A percentile compares a stretch with the other conserved stretches of the same genome.
These are phyloP conservation scores for Gloeostereum incarnatum DNA, from an alignment of 768 basidiomycete genomes.

Conservation along the genomic window DNA sequence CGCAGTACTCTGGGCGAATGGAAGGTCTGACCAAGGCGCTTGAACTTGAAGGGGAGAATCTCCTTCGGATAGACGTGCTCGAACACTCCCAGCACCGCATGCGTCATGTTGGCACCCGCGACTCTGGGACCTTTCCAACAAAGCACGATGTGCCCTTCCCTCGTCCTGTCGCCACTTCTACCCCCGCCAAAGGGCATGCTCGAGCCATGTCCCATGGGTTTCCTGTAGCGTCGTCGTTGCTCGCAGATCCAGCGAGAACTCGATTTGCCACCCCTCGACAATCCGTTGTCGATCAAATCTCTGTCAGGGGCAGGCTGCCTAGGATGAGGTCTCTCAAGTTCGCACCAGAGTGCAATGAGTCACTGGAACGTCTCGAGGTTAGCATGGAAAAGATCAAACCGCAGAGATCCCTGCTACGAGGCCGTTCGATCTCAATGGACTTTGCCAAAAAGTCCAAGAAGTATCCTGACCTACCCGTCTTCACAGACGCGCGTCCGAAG, in stretches of 20 bases:
- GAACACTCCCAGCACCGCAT: too few species aligned
- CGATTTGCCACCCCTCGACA: background rate
- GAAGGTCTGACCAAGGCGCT: background rate
- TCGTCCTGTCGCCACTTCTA: background rate
- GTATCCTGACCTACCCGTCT: background rate
- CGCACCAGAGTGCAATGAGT: constrained; percentile 4
- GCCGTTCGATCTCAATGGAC: constrained; percentile 8
- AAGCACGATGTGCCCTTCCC: background rate
- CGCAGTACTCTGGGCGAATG: background rate
- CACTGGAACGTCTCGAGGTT: constrained; percentile 4
- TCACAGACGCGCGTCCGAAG: background rate
- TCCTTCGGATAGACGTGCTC: background rate
- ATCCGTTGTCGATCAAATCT: background rate
- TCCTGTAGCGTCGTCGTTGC: background rate
- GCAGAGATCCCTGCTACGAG: constrained; percentile 6
- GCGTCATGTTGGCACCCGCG: background rate
- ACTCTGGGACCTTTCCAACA: background rate
- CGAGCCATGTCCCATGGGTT: background rate
- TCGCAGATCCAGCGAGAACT: background rate
- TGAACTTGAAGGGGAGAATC: background rate
- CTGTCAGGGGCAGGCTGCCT: background rate
- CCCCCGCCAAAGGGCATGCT: background rate
- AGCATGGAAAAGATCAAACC: background rate
- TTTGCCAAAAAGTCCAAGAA: constrained; percentile 2
- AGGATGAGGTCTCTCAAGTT: constrained; percentile 7